Conservation (phyloP, 768 basidiomycete species). For the Kwoniella sp. region DNA sequence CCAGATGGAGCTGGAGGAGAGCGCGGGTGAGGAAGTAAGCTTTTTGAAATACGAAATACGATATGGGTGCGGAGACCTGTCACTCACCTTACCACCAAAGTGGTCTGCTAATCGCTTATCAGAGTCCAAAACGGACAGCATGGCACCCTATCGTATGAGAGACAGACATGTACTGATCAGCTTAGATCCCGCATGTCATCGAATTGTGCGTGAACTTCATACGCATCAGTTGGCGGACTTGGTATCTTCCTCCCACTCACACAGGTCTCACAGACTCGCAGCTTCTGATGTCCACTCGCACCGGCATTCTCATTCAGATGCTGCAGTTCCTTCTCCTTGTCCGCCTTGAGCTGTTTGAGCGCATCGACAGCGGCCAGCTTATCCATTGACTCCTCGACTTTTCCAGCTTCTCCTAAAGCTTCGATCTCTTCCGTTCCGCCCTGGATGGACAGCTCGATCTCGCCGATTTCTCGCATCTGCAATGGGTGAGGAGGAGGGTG, state of each 20-base stretch:
- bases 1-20: slow-evolving; percentile 83
- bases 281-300: slow-evolving; percentile 98
- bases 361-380: slow-evolving; percentile 98
- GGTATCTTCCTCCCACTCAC: slow-evolving; percentile 53
- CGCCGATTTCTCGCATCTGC: slow-evolving; percentile 98
- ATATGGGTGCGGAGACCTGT: too few relatives aligned
- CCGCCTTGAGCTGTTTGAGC: slow-evolving; percentile 89
- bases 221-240: not conserved
- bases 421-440: slow-evolving; percentile 99
- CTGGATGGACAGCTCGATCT: slow-evolving; percentile 98
- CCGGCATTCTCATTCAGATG: slow-evolving; percentile 96
- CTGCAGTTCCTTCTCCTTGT: slow-evolving; percentile 97
- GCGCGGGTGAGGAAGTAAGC: not conserved
- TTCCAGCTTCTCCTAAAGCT: slow-evolving; percentile 92
- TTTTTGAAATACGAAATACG: not conserved
- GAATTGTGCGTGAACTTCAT: not conserved
- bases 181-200: not conserved
- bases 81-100: slow-evolving; percentile 94
- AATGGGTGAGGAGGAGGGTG: not conserved
- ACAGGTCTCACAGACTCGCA: slow-evolving; percentile 99
- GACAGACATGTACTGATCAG: not conserved
- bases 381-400: slow-evolving; percentile 97
- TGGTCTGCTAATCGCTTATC: slow-evolving; percentile 98
- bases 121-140: slow-evolving; percentile 94
- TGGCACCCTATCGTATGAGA: slow-evolving; percentile 64